Conservation (phyloP, 148 eudicot genomes). For the Rhododendron ovatum region DNA sequence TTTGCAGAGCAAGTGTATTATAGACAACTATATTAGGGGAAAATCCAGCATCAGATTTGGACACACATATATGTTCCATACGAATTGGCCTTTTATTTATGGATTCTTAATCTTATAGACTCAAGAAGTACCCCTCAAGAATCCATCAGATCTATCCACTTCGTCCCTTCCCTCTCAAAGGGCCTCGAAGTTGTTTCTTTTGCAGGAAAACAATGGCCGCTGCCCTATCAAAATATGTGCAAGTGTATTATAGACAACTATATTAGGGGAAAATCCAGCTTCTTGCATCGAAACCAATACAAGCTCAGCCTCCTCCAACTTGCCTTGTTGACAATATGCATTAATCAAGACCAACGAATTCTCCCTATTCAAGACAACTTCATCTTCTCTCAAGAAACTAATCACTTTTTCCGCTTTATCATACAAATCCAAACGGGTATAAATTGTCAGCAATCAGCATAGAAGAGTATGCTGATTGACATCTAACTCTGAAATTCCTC, state of each 20-base stretch:
- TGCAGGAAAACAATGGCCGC: too few relatives aligned
- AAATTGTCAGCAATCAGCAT: conserved; percentile 95
- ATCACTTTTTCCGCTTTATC: conserved; percentile 68
- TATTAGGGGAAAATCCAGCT: conserved; percentile 58
- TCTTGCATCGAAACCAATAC: conserved; percentile 53
- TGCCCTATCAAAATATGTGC: too few relatives aligned
- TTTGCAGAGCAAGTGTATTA: too few relatives aligned
- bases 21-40: too few relatives aligned
- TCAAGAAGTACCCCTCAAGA: too few relatives aligned
- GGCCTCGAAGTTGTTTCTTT: too few relatives aligned
- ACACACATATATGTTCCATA: too few relatives aligned
- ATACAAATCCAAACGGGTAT: conserved; percentile 72
- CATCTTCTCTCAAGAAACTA: conserved; percentile 50
- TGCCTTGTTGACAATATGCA: conserved; percentile 88
- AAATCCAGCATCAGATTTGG: too few relatives aligned
- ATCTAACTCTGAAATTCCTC: conserved; percentile 49
- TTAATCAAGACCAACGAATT: conserved; percentile 87
- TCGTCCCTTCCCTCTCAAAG: too few relatives aligned
- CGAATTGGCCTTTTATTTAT: too few relatives aligned
- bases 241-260: conserved; percentile 60
- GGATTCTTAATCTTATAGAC: too few relatives aligned
- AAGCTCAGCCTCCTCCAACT: conserved; percentile 61
- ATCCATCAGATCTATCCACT: too few relatives aligned
- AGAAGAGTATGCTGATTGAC: conserved; percentile 82
- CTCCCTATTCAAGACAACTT: conserved; percentile 52